Conservation (phyloP, 179 eudicot genomes). For the Camellia oleifera region DNA sequence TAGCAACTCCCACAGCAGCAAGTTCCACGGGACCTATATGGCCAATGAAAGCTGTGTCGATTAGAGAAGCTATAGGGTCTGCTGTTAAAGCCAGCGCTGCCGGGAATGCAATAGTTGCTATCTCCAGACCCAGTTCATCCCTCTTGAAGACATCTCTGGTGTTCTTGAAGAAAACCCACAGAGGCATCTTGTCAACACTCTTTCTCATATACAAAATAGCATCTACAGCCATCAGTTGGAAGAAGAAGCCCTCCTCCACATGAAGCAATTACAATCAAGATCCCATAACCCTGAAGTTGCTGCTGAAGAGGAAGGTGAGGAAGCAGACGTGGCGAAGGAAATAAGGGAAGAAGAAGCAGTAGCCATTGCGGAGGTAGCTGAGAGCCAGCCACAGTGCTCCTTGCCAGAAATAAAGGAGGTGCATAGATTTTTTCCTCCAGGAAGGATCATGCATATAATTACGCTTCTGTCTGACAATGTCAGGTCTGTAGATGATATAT, state of each 20-base stretch:
- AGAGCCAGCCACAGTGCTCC: slow-evolving; percentile 38
- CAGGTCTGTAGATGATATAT: slow-evolving; percentile 32
- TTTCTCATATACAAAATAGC: neutral
- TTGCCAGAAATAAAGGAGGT: slow-evolving; percentile 44
- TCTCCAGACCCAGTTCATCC: slow-evolving; percentile 40
- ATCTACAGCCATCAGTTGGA: neutral
- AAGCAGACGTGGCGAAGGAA: slow-evolving; percentile 59
- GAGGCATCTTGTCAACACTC: neutral
- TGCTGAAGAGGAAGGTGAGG: slow-evolving; percentile 51
- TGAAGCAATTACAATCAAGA: slow-evolving; percentile 4
- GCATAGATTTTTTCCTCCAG: slow-evolving; percentile 59
- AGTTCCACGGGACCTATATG: slow-evolving; percentile 52
- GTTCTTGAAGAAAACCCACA: slow-evolving; percentile 12
- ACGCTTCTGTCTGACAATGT: slow-evolving; percentile 32
- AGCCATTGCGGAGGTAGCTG: slow-evolving; percentile 64
- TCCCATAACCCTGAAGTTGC: neutral
- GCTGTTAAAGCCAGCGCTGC: slow-evolving; percentile 56
- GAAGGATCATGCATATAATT: slow-evolving; percentile 76
- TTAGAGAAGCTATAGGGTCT: slow-evolving; percentile 52
- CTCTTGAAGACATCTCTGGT: slow-evolving; percentile 27
- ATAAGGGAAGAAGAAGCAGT: slow-evolving; percentile 87
- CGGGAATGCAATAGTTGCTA: slow-evolving; percentile 44
- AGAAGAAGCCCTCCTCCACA: neutral
- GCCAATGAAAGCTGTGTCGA: slow-evolving; percentile 59
- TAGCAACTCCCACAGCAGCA: slow-evolving; percentile 51